Base-by-base conservation (phyloP, 1,139 yeast species). In the Debaryomyces udenii region DNA sequence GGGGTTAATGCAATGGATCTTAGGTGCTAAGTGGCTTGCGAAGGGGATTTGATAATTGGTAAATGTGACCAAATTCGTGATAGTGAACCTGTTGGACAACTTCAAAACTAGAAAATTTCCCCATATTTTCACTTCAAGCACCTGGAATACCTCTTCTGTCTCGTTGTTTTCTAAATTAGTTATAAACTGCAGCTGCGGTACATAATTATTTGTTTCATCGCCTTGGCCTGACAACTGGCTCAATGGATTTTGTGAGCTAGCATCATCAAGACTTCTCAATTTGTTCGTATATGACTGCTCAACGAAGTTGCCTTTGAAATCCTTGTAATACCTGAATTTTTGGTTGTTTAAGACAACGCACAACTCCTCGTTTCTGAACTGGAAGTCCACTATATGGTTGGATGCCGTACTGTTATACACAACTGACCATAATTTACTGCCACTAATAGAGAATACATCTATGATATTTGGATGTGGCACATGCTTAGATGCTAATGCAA, bases 241-340 rank as follows among this genome's bases (percentile, higher is more conserved):
- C 11, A 29, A 42, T 1, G 41, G 41, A 27, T 47, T 45, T 2
- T 78, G 74, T 3, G 56, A 52, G 18, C 56, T 59, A 48, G 66
- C 57, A 31, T 69, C 68, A 9, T 55, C 57, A n/a, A 80, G 62
- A 0, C 56, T 56, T 11, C 61, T 55, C 17, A 62, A 49, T 38
- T 69, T 73, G 1, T 70, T 64, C 3, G 64, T 61, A 38, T 61
- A 76, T 34, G 47, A 41, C 46, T 64, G 58, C 47, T 83, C 88
- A 37, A 76, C 72, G 53, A 83, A 82, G 40, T 78, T 80, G 4
- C 89, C 88, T 27, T 78, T 78, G 47, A 86, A 80, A 50, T 87
- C 91, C 37, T 75, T 64, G 56, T 90, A 91, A 37, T 76, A 67
- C 45, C 96, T 67, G 31, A 78, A 78, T 27, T 70, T 68, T 1